Conservation (phyloP, 2,329 filamentous ascomycete genomes). For the Ophiosphaerella herpotricha region DNA sequence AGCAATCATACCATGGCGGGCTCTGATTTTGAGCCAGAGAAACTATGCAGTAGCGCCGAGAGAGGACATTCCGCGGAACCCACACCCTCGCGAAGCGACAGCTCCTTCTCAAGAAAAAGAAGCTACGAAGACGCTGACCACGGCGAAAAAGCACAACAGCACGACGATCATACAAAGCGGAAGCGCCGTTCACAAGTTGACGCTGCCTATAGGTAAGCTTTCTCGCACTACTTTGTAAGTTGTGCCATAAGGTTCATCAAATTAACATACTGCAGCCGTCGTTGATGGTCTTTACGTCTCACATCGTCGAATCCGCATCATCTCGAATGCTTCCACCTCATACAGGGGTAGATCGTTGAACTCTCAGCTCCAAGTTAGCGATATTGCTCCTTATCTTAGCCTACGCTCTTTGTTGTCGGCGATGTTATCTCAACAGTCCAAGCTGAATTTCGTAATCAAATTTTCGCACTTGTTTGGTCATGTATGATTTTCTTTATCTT, state of each 20-base stretch:
- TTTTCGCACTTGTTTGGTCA: too few species aligned
- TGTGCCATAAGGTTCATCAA: background rate
- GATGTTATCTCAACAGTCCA: too few species aligned
- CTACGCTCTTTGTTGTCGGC: too few species aligned
- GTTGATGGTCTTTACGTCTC: slow-evolving; percentile 5
- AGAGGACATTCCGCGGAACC: slow-evolving; percentile 16
- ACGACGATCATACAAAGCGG: slow-evolving; percentile 43
- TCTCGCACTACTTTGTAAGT: background rate
- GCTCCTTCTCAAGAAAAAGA: slow-evolving; percentile 41
- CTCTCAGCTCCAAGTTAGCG: too few species aligned
- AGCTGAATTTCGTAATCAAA: too few species aligned
- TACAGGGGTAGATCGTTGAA: too few species aligned
- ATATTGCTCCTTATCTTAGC: too few species aligned
- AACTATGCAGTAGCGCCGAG: slow-evolving; percentile 15
- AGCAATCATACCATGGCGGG: slow-evolving; percentile 42
- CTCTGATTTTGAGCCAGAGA: slow-evolving; percentile 41
- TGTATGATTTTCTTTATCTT: too few species aligned
- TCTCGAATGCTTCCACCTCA: too few species aligned
- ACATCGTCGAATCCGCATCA: too few species aligned
- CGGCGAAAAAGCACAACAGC: slow-evolving; percentile 35
- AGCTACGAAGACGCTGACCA: slow-evolving; percentile 44
- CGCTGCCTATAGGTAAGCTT: slow-evolving; percentile 42
- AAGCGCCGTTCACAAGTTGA: slow-evolving; percentile 44
- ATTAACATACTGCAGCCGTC: slow-evolving; percentile 16
- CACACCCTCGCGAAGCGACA: slow-evolving; percentile 35